Evolutionary conservation across 352 stramenopile species (phyloP).

Genomic region (Pythium utonaiense): DNA sequence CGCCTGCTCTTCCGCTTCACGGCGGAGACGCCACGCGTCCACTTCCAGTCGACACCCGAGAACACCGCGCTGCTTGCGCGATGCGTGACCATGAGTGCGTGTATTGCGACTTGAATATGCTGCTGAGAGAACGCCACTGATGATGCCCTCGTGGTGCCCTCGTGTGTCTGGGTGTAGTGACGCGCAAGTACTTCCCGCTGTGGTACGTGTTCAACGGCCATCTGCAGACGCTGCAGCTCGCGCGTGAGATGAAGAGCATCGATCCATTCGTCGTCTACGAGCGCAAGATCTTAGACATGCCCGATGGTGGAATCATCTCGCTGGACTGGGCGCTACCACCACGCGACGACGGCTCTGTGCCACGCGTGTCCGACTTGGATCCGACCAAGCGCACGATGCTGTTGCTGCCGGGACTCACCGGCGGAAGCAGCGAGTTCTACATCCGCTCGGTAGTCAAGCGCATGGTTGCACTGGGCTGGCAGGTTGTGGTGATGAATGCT

Average conservation of each 20-base stretch:
- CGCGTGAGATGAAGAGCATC: slow-evolving; percentile 37
- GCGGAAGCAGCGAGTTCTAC: slow-evolving; percentile 67
- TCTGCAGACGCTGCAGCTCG: slow-evolving; percentile 57
- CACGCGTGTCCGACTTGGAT: slow-evolving; percentile 32
- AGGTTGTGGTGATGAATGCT: slow-evolving; percentile 71
- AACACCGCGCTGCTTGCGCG: slow-evolving; percentile 37
- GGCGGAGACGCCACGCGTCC: slow-evolving; percentile 38
- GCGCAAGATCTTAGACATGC: slow-evolving; percentile 55
- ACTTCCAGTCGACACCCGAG: slow-evolving; percentile 31
- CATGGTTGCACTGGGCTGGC: slow-evolving; percentile 48
- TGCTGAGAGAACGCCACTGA: no score
- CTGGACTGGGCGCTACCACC: slow-evolving; percentile 66
- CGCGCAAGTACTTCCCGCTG: slow-evolving; percentile 48
- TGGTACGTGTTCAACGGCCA: slow-evolving; percentile 71
- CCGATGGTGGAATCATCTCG: slow-evolving; percentile 63
- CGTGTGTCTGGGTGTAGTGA: slow-evolving; percentile 19
- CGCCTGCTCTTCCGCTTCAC: slow-evolving; percentile 35
- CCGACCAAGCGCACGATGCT: slow-evolving; percentile 39
- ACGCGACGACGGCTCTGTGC: slow-evolving; percentile 13
- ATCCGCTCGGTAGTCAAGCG: slow-evolving; percentile 45
- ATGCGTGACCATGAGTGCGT: slow-evolving; percentile 50
- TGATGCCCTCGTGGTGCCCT: no score
- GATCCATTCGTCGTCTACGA: slow-evolving; percentile 45
- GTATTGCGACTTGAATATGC: no score
- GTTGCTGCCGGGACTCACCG: slow-evolving; percentile 55